Evolutionary conservation across 1,284 basidiomycete genomes (phyloP).

Genomic region (Anthracocystis walkeri): DNA sequence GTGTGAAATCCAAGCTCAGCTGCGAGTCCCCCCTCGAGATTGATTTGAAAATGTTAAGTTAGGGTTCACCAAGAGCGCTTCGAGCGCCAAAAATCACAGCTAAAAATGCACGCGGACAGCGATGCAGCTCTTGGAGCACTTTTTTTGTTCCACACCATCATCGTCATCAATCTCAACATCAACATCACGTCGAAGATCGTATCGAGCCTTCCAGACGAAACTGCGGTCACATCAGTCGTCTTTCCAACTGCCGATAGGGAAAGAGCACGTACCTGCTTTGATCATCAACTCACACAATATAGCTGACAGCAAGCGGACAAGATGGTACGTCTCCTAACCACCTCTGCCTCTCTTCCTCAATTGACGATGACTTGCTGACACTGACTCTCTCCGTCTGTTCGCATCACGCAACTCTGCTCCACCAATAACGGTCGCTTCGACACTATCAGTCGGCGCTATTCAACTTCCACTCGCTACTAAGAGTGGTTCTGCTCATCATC

Average conservation of each 20-base stretch:
- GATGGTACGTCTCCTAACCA: conserved; percentile 4
- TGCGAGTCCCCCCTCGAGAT: not conserved
- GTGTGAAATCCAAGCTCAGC: not conserved
- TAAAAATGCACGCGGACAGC: conserved; percentile 3
- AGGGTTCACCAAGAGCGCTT: not conserved
- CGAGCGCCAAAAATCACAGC: not conserved
- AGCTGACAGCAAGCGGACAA: not conserved
- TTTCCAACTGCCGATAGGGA: too few species aligned
- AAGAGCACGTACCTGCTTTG: too few species aligned
- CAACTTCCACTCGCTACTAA: conserved; percentile 94
- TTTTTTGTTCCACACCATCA: not conserved
- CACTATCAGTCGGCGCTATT: conserved; percentile 86
- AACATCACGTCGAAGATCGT: not conserved
- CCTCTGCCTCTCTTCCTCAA: not conserved
- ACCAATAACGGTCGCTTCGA: not conserved
- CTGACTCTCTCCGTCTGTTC: not conserved
- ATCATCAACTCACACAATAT: too few species aligned
- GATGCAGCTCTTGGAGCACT: not conserved
- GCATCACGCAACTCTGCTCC: not conserved
- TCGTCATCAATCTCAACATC: not conserved
- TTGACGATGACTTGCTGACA: conserved; percentile 11
- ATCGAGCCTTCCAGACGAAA: not conserved
- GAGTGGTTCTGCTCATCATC: conserved; percentile 91
- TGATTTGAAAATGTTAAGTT: not conserved
- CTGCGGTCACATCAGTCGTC: not conserved